These are phyloP conservation scores for Platanthera zijinensis DNA, from an alignment of 106 monocot genomes.

Conservation along the genomic window DNA sequence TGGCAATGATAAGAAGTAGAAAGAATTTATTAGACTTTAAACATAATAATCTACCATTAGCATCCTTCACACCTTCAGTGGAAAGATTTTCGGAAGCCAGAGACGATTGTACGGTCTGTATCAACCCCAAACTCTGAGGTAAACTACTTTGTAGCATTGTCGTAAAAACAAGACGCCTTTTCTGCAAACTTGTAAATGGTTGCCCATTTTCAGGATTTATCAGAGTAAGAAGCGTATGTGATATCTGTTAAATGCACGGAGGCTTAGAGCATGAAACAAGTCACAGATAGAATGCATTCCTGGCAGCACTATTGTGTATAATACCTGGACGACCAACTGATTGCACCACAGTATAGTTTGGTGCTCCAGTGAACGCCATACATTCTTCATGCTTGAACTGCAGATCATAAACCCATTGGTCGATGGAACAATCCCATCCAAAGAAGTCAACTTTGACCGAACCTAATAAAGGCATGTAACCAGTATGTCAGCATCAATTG, in stretches of 20 bases:
- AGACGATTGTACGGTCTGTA: constrained; percentile 19
- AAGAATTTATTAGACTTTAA: neutral
- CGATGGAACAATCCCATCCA: constrained; percentile 85
- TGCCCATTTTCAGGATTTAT: constrained; percentile 56
- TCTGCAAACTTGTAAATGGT: constrained; percentile 49
- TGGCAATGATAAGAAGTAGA: neutral
- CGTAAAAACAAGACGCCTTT: constrained; percentile 66
- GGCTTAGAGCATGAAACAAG: constrained; percentile 5
- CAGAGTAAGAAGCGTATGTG: constrained; percentile 77
- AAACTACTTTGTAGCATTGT: constrained; percentile 86
- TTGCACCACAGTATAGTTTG: constrained; percentile 98
- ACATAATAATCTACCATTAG: constrained; percentile 20
- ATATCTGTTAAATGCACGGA: constrained; percentile 41
- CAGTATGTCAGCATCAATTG: neutral
- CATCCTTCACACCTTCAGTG: constrained; percentile 7
- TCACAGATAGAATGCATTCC: neutral
- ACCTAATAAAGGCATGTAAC: constrained; percentile 32
- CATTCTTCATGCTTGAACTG: constrained; percentile 82
- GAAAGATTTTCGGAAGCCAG: constrained; percentile 9
- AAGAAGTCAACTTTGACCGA: constrained; percentile 73
- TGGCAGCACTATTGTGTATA: neutral
- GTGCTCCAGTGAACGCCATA: constrained; percentile 93
- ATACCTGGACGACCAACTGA: constrained; percentile 93
- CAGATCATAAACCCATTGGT: constrained; percentile 81
- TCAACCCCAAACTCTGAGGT: constrained; percentile 62